Conservation (phyloP, 768 basidiomycete genomes). For the Albatrellus ellisii region DNA sequence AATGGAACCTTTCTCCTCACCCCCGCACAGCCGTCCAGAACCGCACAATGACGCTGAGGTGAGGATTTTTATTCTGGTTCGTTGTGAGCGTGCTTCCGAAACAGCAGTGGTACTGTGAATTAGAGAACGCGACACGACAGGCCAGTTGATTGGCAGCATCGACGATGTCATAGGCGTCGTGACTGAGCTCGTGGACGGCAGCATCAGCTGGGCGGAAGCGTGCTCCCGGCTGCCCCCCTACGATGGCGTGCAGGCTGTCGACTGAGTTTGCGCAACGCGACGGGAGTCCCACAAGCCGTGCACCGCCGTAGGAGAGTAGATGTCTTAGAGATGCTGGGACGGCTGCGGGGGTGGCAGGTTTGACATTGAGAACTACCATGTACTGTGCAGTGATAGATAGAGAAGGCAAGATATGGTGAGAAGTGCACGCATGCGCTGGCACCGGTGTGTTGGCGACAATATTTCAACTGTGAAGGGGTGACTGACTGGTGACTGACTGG, state of each 20-base stretch:
- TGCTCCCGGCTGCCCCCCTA: conserved; percentile 60
- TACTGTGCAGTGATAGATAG: too few species aligned
- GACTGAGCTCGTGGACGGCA: conserved; percentile 63
- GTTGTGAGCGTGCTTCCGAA: conserved; percentile 2
- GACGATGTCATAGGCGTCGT: conserved; percentile 82
- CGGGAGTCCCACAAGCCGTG: too few species aligned
- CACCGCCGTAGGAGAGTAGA: too few species aligned
- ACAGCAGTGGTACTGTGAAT: not conserved
- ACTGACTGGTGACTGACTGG: too few species aligned
- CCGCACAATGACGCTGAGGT: conserved; percentile 89
- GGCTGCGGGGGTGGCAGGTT: not conserved
- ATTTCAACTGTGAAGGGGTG: too few species aligned
- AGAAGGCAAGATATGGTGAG: too few species aligned
- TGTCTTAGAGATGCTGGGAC: too few species aligned
- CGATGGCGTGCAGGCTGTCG: conserved; percentile 82
- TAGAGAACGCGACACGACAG: conserved; percentile 91
- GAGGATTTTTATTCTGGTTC: too few species aligned
- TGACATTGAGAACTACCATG: not conserved
- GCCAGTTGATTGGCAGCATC: conserved; percentile 81
- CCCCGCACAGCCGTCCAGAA: conserved; percentile 65
- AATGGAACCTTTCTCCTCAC: conserved; percentile 5
- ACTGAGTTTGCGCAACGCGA: conserved; percentile 17
- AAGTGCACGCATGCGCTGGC: too few species aligned
- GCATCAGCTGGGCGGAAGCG: conserved; percentile 67
- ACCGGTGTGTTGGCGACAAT: too few species aligned